These are phyloP conservation scores for Nakaseomyces nivariensis DNA, from an alignment of 1,139 yeast genomes.

Conservation along the genomic window DNA sequence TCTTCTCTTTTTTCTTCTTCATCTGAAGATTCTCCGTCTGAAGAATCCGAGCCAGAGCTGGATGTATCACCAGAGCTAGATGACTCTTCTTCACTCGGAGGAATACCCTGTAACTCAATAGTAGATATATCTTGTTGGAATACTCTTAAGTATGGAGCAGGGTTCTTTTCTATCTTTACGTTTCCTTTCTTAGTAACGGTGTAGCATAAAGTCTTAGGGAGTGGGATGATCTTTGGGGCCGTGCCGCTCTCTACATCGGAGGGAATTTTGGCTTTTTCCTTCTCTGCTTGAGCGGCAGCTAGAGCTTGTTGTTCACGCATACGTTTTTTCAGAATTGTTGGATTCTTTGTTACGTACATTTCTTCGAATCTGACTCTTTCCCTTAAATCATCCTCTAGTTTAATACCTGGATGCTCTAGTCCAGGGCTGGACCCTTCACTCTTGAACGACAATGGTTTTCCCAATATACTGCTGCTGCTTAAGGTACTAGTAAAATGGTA, in stretches of 20 bases:
- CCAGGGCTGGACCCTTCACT: slow-evolving; percentile 1
- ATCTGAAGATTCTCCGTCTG: not conserved
- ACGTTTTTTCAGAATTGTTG: not conserved
- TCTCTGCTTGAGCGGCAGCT: not conserved
- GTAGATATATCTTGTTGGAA: not conserved
- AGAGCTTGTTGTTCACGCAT: not conserved
- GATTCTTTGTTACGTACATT: not conserved
- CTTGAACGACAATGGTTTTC: not conserved
- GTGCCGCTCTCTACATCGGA: not conserved
- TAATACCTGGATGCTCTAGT: not conserved
- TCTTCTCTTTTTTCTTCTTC: not conserved
- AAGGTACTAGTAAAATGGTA: slow-evolving; percentile 2
- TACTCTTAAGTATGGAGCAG: not conserved
- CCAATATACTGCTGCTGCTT: slow-evolving; percentile 2
- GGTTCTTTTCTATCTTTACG: not conserved
- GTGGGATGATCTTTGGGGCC: not conserved
- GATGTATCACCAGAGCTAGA: not conserved
- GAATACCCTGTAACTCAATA: not conserved
- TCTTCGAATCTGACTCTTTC: not conserved
- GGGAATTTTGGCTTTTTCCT: not conserved
- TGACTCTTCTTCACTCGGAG: not conserved
- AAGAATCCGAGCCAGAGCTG: not conserved
- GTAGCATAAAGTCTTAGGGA: not conserved
- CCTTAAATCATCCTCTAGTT: not conserved
- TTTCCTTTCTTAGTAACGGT: not conserved